Base-by-base conservation (phyloP, 257 asterid genomes). In the Oldenlandia corymbosa region DNA sequence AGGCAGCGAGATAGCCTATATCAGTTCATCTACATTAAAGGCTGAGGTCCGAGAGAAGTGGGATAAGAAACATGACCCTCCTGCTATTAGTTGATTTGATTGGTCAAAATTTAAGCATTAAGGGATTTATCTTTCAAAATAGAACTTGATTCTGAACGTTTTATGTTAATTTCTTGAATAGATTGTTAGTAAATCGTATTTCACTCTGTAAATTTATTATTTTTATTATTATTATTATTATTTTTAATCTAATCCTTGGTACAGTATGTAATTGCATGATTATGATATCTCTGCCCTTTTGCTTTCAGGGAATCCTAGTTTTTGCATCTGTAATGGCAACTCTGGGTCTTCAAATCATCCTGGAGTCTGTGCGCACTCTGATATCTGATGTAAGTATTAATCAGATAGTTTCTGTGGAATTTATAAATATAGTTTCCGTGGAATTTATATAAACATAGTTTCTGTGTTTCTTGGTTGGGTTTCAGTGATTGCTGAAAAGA, bases 311-410 rank as follows among this genome's bases (percentile, higher is more conserved):
- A 60, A 81, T 81, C 64, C 86, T 81, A n/a, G 86, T 81, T 43
- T 81, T 81, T 72, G 86, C 86, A 46, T 81, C 86, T 60, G 86
- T 81, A 37, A 81, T 81, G 86, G 86, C 86, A 28, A 81, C 86
- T 72, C 66, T 81, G 10, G 86, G 86, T 39, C 71, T 81, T 53
- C 86, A 81, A 75, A 81, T 81, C 50, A 81, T 81, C 41, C 54
- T 78, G 78, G 86, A 81, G 61, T 78, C 83, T 31, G 18, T 74
- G n/a, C 83, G 83, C 62, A 75, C 83, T 14, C 71, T 81, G 41
- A 31, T 71, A 32, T 75, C 71, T 51, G 73, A 78, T 64, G 86
- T 78, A 72, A 75, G 86, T 72, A 20, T 48, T 30, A 39, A 17
- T 59, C 26, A 7, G n/a, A n/a, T n/a, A n/a, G n/a, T n/a, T n/a